These are phyloP conservation scores for Leccinum solheimii DNA, from an alignment of 1,284 basidiomycete species.

Conservation along the genomic window DNA sequence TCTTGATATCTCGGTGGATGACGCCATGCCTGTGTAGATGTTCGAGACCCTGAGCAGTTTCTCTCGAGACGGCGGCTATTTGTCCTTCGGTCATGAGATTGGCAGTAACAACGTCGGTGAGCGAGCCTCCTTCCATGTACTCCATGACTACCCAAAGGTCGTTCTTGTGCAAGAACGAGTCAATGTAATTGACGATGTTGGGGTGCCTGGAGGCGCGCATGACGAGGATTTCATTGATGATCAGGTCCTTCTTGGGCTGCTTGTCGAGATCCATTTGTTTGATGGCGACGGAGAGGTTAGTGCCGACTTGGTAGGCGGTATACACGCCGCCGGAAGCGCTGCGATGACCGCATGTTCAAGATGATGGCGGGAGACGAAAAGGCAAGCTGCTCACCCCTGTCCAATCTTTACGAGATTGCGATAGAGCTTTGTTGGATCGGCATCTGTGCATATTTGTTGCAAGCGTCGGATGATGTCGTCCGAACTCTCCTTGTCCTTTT, in stretches of 20 bases:
- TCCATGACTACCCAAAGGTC: constrained; percentile 99
- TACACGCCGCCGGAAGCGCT: constrained; percentile 98
- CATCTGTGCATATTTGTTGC: constrained; percentile 94
- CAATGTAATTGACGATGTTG: constrained; percentile 99
- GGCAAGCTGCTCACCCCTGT: constrained; percentile 71
- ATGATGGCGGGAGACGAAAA: not conserved
- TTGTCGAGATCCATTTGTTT: constrained; percentile 99
- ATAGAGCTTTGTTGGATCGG: constrained; percentile 94
- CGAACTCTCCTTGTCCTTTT: constrained; percentile 78
- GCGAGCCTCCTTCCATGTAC: constrained; percentile 95
- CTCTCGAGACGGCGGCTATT: constrained; percentile 90
- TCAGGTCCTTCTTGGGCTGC: constrained; percentile 99
- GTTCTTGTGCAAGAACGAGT: constrained; percentile 96
- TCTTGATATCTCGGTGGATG: constrained; percentile 98
- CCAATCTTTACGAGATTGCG: constrained; percentile 95
- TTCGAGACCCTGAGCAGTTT: constrained; percentile 88
- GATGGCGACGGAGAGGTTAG: constrained; percentile 93
- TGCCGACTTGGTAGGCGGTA: constrained; percentile 95
- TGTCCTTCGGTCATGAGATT: constrained; percentile 96
- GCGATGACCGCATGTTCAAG: constrained; percentile 9
- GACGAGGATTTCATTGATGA: constrained; percentile 99
- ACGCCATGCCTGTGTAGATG: constrained; percentile 94
- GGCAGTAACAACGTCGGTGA: constrained; percentile 96
- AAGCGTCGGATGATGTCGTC: constrained; percentile 90
- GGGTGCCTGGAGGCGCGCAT: constrained; percentile 96